Conservation (phyloP, 1,284 basidiomycete species). For the Leccinum proximum region DNA sequence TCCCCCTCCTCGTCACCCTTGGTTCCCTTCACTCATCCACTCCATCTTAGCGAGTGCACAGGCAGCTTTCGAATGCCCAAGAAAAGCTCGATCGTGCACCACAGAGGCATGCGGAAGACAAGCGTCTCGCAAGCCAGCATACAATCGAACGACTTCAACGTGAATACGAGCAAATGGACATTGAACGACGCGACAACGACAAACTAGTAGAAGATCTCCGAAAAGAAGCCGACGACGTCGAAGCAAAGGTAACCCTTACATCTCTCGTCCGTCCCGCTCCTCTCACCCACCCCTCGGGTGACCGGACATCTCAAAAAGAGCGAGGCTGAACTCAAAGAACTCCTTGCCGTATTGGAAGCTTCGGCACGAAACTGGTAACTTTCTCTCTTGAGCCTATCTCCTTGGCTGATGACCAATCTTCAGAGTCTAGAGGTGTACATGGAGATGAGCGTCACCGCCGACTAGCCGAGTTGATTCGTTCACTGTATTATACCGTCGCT, state of each 20-base stretch:
- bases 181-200: slow-evolving; percentile 73
- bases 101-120: slow-evolving; percentile 73
- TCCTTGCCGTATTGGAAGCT: slow-evolving; percentile 82
- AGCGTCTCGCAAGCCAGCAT: slow-evolving; percentile 60
- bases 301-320: slow-evolving; percentile 67
- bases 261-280: not conserved
- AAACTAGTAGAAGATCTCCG: slow-evolving; percentile 70
- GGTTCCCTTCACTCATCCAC: slow-evolving; percentile 1
- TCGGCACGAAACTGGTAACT: slow-evolving; percentile 69
- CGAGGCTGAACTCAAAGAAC: slow-evolving; percentile 70
- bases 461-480: slow-evolving; percentile 31
- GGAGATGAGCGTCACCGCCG: slow-evolving; percentile 60
- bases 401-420: slow-evolving; percentile 6
- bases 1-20: not conserved
- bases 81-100: slow-evolving; percentile 70
- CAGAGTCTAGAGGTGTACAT: slow-evolving; percentile 60
- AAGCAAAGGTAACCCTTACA: slow-evolving; percentile 47
- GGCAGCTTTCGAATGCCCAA: slow-evolving; percentile 72
- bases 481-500: slow-evolving; percentile 16
- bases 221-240: slow-evolving; percentile 60
- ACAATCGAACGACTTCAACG: slow-evolving; percentile 69
- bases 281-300: slow-evolving; percentile 46
- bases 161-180: slow-evolving; percentile 77
- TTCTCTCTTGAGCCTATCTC: slow-evolving; percentile 7
- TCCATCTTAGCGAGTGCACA: slow-evolving; percentile 58